Conservation (phyloP, 768 basidiomycete species). For the Dacryopinax spathularia region DNA sequence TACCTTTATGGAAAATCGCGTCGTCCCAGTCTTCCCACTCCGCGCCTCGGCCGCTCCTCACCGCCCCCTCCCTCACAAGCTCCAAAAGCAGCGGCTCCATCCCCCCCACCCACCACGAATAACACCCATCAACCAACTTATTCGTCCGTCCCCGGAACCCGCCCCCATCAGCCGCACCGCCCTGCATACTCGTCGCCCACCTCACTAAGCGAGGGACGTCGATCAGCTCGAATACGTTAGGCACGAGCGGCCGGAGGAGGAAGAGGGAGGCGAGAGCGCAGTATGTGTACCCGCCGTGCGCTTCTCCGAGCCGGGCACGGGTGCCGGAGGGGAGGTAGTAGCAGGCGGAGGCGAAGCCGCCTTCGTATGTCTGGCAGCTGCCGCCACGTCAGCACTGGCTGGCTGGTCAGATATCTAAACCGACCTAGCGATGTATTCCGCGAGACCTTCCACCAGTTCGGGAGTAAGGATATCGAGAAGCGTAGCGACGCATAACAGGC, state of each 20-base stretch:
- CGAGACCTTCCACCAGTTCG: slow-evolving; percentile 60
- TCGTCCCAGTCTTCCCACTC: slow-evolving; percentile 47
- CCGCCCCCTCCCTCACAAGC: slow-evolving; percentile 19
- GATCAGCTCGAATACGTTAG: slow-evolving; percentile 30
- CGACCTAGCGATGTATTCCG: slow-evolving; percentile 54
- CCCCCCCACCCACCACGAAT: slow-evolving; percentile 99
- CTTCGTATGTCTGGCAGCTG: slow-evolving; percentile 92
- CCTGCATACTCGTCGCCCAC: slow-evolving; percentile 82
- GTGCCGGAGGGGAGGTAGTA: slow-evolving; percentile 37
- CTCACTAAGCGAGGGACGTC: slow-evolving; percentile 49
- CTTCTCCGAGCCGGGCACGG: slow-evolving; percentile 79
- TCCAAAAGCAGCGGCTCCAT: slow-evolving; percentile 65
- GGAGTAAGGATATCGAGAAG: slow-evolving; percentile 80
- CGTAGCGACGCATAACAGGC: slow-evolving; percentile 68
- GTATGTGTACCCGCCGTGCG: slow-evolving; percentile 95
- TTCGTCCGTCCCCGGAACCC: slow-evolving; percentile 91
- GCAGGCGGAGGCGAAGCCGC: slow-evolving; percentile 75
- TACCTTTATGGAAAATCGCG: slow-evolving; percentile 38
- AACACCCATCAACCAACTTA: slow-evolving; percentile 98
- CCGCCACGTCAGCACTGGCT: not conserved
- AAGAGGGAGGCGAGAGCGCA: slow-evolving; percentile 80
- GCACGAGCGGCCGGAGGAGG: slow-evolving; percentile 45
- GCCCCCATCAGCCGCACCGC: slow-evolving; percentile 63
- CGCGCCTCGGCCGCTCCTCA: too few relatives aligned
- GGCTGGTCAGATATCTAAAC: not conserved